Base-by-base conservation (phyloP, 345 rosid species). In the Populus ilicifolia region DNA sequence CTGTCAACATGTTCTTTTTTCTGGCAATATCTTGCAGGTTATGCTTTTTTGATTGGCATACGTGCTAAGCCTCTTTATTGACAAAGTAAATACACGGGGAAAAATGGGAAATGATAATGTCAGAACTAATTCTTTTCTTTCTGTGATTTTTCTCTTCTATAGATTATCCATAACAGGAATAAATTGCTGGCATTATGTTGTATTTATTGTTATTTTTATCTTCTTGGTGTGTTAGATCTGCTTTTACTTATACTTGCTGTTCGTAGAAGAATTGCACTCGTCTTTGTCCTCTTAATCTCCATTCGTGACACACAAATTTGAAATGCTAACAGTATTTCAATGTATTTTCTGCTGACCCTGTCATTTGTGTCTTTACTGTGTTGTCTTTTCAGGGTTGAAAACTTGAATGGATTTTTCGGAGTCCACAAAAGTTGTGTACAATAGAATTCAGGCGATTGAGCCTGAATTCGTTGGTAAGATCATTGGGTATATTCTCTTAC, bases 401-500 rank as follows among this genome's bases (percentile, higher is more conserved):
- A 66, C 56, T 74, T 62, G 29, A 54, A 80, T 96, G 99, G 92
- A 93, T 86, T 91, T 90, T 77, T 78, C 92, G 4, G 93, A 89
- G 81, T 88, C 99, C 68, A 93, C 96, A 52, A 91, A 89, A 75
- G 82, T 87, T 62, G 97, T 93, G 21, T 94, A 91, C 86, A 76
- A 80, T 35, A 89, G 98, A 85, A 93, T 96, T 82, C 94, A 91
- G 74, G 80, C 89, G 83, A 79, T 90, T 30, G 99, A 96, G 76
- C 99, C 97, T 8, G 98, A 96, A 68, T 85, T 87, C 71, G 97
- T 90, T 25, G 83, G 93, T 14, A 93, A 88, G 87, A 96, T 96
- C 73, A 87, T 95, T 10, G 98, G 96, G 5, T 96, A 90, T 77
- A 89, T 93, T 65, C 82, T 93, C 23, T 83, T 91, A 80, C 97